These are phyloP conservation scores for Sporothrix variecibatus DNA, from an alignment of 2,329 filamentous ascomycete genomes.

Conservation along the genomic window DNA sequence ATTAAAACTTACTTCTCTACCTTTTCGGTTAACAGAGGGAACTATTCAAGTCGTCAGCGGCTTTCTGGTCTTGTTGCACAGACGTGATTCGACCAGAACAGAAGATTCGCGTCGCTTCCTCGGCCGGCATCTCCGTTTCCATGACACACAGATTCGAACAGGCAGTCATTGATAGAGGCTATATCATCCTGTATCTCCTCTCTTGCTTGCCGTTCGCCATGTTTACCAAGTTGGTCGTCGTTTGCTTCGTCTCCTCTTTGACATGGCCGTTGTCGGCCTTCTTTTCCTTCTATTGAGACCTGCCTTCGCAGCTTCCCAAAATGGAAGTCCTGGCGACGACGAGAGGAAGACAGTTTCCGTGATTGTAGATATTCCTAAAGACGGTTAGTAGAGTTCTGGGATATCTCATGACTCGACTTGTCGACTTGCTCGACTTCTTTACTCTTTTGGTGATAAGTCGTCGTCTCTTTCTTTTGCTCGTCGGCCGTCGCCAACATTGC, in stretches of 20 bases:
- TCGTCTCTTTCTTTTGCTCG: neutral
- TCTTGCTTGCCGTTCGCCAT: neutral
- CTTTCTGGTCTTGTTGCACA: neutral
- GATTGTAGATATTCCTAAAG: neutral
- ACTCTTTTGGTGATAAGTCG: neutral
- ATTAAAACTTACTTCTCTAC: neutral
- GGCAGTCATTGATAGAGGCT: too few relatives aligned
- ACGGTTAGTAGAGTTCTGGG: too few relatives aligned
- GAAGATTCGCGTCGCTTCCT: neutral
- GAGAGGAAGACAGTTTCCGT: neutral
- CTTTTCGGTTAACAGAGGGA: too few relatives aligned
- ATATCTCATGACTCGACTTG: neutral
- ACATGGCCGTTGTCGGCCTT: neutral
- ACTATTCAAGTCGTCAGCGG: neutral
- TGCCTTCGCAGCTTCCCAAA: neutral
- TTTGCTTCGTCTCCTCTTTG: neutral
- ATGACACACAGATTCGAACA: neutral
- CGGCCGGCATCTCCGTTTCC: neutral
- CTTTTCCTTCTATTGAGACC: neutral
- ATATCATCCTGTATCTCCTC: neutral
- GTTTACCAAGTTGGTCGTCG: neutral
- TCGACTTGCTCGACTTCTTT: neutral
- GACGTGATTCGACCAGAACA: neutral
- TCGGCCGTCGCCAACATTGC: constrained; percentile 15
- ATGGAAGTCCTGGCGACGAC: neutral